Conservation (phyloP, 495 filamentous ascomycete genomes). For the Aspergillus ellipticus region DNA sequence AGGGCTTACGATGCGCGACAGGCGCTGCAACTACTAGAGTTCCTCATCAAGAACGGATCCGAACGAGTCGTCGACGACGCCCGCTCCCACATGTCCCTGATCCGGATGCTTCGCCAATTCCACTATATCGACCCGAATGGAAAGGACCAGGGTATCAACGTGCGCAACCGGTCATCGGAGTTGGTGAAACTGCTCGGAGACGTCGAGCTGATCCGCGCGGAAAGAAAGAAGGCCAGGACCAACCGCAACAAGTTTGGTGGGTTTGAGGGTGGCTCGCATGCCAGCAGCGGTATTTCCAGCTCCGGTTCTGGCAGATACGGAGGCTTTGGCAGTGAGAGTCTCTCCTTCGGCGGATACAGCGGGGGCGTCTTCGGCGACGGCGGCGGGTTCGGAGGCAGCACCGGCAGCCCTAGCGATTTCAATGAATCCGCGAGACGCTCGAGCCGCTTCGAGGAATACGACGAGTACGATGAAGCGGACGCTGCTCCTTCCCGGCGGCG, state of each 20-base stretch:
- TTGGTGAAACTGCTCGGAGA: constrained; percentile 89
- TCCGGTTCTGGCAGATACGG: constrained; percentile 56
- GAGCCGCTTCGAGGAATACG: constrained; percentile 93
- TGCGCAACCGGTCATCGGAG: constrained; percentile 94
- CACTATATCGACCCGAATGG: constrained; percentile 95
- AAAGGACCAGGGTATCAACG: constrained; percentile 97
- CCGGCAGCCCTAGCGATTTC: constrained; percentile 45
- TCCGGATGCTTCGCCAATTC: constrained; percentile 99
- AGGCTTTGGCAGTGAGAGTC: constrained; percentile 79
- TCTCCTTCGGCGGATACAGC: constrained; percentile 76
- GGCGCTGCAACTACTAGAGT: constrained; percentile 93
- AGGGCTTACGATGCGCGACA: constrained; percentile 18
- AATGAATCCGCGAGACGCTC: constrained; percentile 57
- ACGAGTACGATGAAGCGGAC: constrained; percentile 85
- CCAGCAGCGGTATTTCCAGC: constrained; percentile 51
- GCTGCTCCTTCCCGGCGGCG: constrained; percentile 45
- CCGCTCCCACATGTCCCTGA: constrained; percentile 83
- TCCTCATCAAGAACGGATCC: constrained; percentile 96
- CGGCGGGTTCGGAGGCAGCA: constrained; percentile 72
- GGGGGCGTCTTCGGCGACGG: constrained; percentile 90
- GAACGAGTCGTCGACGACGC: constrained; percentile 98
- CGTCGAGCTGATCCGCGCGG: constrained; percentile 85
- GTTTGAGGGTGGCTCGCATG: constrained; percentile 73
- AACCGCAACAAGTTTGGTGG: constrained; percentile 94
- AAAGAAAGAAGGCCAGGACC: constrained; percentile 87